Evolutionary conservation across 2,329 filamentous ascomycete genomes (phyloP).

Genomic region (Penicillium sp.): DNA sequence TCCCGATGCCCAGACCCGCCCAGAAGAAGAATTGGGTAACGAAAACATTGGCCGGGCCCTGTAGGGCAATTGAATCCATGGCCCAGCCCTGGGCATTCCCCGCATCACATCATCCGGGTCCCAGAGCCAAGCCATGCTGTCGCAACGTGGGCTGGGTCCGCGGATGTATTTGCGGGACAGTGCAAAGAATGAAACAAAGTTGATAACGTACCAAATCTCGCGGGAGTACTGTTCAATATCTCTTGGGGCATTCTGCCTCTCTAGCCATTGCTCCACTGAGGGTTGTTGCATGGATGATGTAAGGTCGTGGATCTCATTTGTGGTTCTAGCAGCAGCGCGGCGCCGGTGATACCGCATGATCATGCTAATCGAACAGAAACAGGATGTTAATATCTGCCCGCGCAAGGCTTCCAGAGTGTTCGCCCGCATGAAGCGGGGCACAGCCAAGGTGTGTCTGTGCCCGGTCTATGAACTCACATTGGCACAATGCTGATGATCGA

Average conservation of each 20-base stretch:
- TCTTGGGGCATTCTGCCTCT: slow-evolving; percentile 30
- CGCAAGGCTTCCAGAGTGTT: slow-evolving; percentile 24
- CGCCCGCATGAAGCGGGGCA: slow-evolving; percentile 23
- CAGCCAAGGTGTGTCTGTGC: slow-evolving; percentile 23
- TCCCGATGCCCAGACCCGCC: slow-evolving; percentile 15
- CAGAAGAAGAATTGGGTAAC: not conserved
- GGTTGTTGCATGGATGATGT: slow-evolving; percentile 22
- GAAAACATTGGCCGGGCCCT: slow-evolving; percentile 4
- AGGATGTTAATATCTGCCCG: slow-evolving; percentile 11
- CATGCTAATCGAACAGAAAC: slow-evolving; percentile 22
- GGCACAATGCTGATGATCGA: slow-evolving; percentile 38
- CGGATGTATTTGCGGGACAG: not conserved
- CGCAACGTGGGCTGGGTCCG: slow-evolving; percentile 4
- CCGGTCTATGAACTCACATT: slow-evolving; percentile 34
- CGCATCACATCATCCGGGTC: slow-evolving; percentile 25
- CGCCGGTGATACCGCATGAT: slow-evolving; percentile 36
- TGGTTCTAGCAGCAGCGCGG: slow-evolving; percentile 20
- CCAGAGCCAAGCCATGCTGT: slow-evolving; percentile 24
- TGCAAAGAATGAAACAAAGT: slow-evolving; percentile 15
- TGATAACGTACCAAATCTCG: slow-evolving; percentile 36
- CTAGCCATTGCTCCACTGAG: slow-evolving; percentile 38
- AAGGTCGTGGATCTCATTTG: slow-evolving; percentile 6
- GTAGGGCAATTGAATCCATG: slow-evolving; percentile 17
- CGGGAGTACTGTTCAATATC: slow-evolving; percentile 31
- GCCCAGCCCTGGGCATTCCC: slow-evolving; percentile 27